Evolutionary conservation across 106 monocot genomes (phyloP).

Genomic region (Dioscorea alata): DNA sequence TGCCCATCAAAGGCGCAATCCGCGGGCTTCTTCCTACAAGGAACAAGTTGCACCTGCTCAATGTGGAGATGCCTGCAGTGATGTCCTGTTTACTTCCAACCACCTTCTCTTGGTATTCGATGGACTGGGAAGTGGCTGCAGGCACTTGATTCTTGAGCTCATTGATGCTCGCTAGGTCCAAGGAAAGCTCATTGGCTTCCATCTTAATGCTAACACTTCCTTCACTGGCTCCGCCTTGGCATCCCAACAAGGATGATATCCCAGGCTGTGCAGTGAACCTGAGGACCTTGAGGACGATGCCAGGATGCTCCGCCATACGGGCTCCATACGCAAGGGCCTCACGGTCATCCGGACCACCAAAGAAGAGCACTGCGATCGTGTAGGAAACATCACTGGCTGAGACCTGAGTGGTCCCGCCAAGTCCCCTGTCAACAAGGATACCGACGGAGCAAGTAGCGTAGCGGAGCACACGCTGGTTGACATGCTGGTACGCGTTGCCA

Average conservation of each 20-base stretch:
- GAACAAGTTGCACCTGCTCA: constrained; percentile 17
- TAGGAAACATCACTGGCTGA: constrained; percentile 11
- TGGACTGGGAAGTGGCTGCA: neutral
- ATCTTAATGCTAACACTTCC: constrained; percentile 7
- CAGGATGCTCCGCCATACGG: constrained; percentile 23
- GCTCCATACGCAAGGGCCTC: constrained; percentile 16
- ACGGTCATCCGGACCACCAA: constrained; percentile 25
- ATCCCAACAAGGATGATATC: neutral
- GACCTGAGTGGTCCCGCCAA: constrained; percentile 15
- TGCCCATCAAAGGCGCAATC: neutral
- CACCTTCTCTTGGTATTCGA: constrained; percentile 14
- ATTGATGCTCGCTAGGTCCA: constrained; percentile 2
- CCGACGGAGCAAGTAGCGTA: constrained; percentile 31
- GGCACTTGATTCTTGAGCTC: neutral
- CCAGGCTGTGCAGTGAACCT: constrained; percentile 2
- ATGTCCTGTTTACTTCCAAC: constrained; percentile 14
- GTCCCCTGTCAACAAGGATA: constrained; percentile 23
- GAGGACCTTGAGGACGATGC: neutral
- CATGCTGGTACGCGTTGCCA: constrained; percentile 6
- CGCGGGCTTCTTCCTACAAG: constrained; percentile 14
- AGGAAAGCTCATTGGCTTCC: constrained; percentile 10
- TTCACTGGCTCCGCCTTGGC: no score
- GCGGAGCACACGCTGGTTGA: constrained; percentile 25
- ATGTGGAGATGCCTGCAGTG: constrained; percentile 10
- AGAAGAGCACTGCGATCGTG: constrained; percentile 18